phyloP scores from a whole-genome alignment of 1,284 basidiomycete species.

The Cutaneotrichosporon dermatis region DNA sequence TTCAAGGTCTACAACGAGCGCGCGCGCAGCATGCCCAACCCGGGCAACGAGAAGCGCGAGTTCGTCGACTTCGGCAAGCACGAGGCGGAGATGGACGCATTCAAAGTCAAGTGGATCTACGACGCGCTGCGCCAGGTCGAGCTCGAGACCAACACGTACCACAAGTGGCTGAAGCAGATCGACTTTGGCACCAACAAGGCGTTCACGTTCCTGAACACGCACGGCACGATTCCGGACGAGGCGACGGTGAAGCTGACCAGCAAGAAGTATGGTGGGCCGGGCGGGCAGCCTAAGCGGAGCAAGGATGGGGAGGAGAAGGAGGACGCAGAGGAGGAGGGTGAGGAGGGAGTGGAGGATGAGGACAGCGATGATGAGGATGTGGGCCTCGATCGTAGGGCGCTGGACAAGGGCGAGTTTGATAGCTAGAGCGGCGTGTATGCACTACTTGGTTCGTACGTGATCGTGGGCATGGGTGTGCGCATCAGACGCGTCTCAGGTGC shows the following conservation, averaged over 20 bases:
- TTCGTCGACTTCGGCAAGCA: constrained; percentile 67
- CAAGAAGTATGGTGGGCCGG: constrained; percentile 56
- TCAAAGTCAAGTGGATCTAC: constrained; percentile 82
- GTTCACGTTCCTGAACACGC: constrained; percentile 48
- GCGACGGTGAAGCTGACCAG: constrained; percentile 57
- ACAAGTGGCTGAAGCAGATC: constrained; percentile 46
- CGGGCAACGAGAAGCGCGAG: constrained; percentile 15
- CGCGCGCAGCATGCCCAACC: constrained; percentile 14
- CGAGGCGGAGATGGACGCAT: constrained; percentile 62
- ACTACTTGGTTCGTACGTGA: not conserved
- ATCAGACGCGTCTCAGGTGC: too few species aligned
- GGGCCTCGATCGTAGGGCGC: constrained; percentile 59
- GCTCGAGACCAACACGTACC: constrained; percentile 65
- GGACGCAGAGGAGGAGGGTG: constrained; percentile 38
- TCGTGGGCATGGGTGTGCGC: too few species aligned
- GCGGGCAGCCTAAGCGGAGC: constrained; percentile 49
- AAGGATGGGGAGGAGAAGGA: constrained; percentile 39
- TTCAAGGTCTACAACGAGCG: constrained; percentile 59
- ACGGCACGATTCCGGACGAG: constrained; percentile 63
- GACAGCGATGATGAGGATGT: constrained; percentile 51
- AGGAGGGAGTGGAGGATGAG: constrained; percentile 55
- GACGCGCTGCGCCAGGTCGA: constrained; percentile 77
- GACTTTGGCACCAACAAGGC: constrained; percentile 28
- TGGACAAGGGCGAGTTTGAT: constrained; percentile 64
- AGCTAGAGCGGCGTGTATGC: constrained; percentile 50